These are phyloP conservation scores for Trametes meyenii DNA, from an alignment of 768 basidiomycete genomes.

Conservation along the genomic window DNA sequence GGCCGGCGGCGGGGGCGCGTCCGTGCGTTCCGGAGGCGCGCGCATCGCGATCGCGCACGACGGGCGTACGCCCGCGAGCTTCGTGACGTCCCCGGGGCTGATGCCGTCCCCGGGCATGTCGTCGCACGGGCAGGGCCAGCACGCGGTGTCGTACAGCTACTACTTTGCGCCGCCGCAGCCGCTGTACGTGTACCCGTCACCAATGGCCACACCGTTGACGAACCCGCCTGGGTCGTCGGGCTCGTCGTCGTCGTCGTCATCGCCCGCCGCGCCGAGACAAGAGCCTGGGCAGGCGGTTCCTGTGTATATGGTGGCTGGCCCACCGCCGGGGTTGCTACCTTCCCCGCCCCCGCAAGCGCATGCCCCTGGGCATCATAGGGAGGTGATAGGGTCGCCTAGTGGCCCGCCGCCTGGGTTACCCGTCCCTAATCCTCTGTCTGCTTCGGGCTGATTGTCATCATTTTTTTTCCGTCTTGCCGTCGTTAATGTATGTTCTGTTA, in stretches of 20 bases:
- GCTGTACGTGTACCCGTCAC: constrained; percentile 26
- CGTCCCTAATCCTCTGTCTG: background rate
- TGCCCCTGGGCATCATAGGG: background rate
- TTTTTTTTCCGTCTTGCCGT: background rate
- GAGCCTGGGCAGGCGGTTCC: constrained; percentile 23
- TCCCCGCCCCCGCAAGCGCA: constrained; percentile 13
- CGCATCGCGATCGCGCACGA: constrained; percentile 10
- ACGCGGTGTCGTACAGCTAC: constrained; percentile 27
- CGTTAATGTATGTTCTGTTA: background rate
- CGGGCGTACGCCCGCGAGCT: constrained; percentile 17
- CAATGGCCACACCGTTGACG: constrained; percentile 15
- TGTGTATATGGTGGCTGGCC: constrained; percentile 28
- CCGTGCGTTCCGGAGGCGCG: constrained; percentile 1
- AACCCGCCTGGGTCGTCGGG: background rate
- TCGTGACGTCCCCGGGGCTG: constrained; percentile 22
- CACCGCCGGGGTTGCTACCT: constrained; percentile 22
- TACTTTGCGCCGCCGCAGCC: constrained; percentile 28
- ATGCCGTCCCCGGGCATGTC: constrained; percentile 26
- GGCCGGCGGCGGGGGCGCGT: background rate
- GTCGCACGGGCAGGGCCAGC: constrained; percentile 27
- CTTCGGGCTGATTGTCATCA: constrained; percentile 3
- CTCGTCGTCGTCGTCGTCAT: background rate
- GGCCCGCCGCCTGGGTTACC: constrained; percentile 5
- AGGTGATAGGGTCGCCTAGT: constrained; percentile 8
- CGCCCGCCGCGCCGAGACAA: background rate